Evolutionary conservation across 148 eudicot genomes (phyloP).

Genomic region (Diospyros kaki): DNA sequence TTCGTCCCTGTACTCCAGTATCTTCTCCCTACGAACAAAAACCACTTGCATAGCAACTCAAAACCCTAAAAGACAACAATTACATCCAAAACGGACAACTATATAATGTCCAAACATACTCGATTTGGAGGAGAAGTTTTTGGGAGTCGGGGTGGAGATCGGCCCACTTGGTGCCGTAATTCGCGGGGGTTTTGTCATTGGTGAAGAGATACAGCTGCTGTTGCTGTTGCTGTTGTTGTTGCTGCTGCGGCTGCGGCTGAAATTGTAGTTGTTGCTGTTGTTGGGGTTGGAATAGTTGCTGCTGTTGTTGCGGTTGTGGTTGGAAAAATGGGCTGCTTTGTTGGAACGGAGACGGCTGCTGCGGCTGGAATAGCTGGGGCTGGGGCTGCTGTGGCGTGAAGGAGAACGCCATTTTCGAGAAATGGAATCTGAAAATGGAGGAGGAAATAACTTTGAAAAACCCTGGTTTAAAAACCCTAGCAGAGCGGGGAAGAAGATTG

Average conservation of each 20-base stretch:
- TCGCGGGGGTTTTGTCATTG: slow-evolving; percentile 73
- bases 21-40: slow-evolving; percentile 59
- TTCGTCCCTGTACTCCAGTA: slow-evolving; percentile 83
- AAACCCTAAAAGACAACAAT: slow-evolving; percentile 10
- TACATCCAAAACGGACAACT: background rate
- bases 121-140: slow-evolving; percentile 71
- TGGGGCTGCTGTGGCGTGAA: slow-evolving; percentile 52
- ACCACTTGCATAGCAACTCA: slow-evolving; percentile 9
- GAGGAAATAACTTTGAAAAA: background rate
- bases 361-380: slow-evolving; percentile 30
- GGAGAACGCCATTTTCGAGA: slow-evolving; percentile 46
- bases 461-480: slow-evolving; percentile 13
- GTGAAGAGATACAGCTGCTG: slow-evolving; percentile 77
- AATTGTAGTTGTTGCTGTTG: slow-evolving; percentile 18
- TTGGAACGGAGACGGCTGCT: slow-evolving; percentile 30
- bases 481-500: background rate
- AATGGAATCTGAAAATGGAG: background rate
- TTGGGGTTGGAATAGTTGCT: slow-evolving; percentile 26
- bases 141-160: slow-evolving; percentile 96
- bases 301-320: slow-evolving; percentile 29
- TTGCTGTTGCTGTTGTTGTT: slow-evolving; percentile 50
- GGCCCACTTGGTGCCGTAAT: slow-evolving; percentile 80
- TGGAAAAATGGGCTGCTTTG: slow-evolving; percentile 19
- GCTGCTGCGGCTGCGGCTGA: slow-evolving; percentile 36
- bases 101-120: slow-evolving; percentile 32